A percentile compares a stretch with the other conserved stretches of the same genome.
These are phyloP conservation scores for Stephanodiscus triporus DNA, from an alignment of 108 stramenopile species.

Conservation along the genomic window DNA sequence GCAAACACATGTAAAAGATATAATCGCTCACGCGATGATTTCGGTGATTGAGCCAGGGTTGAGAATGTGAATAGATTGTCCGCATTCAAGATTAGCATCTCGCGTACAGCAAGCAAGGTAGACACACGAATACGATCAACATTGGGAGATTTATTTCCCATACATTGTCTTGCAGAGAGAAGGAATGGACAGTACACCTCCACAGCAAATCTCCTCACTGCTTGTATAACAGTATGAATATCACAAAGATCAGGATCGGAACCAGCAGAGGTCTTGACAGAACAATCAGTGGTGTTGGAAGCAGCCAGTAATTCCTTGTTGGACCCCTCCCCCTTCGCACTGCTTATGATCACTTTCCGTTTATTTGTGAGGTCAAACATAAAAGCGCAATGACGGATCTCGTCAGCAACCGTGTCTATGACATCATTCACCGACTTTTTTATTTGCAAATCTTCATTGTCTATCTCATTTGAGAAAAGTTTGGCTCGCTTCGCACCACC, in stretches of 20 bases:
- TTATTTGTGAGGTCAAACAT: conserved; percentile 3
- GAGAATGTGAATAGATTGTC: conserved; percentile 5
- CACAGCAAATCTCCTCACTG: conserved; percentile 14
- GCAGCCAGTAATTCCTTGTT: not conserved
- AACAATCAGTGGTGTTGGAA: not conserved
- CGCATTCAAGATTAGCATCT: conserved; percentile 27
- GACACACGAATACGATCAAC: conserved; percentile 13
- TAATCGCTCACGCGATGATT: conserved; percentile 3
- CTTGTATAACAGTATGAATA: not conserved
- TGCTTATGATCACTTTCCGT: not conserved
- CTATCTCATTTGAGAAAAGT: not conserved
- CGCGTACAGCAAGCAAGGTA: conserved; percentile 17
- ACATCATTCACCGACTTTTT: not conserved
- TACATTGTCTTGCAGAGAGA: conserved; percentile 6
- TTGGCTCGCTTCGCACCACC: not conserved
- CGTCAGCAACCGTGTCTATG: not conserved
- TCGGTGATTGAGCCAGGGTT: conserved; percentile 1
- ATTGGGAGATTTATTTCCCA: conserved; percentile 7
- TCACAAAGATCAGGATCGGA: not conserved
- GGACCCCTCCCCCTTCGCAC: not conserved
- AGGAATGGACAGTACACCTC: conserved; percentile 26
- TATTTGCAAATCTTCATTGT: conserved; percentile 3
- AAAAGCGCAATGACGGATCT: conserved; percentile 1
- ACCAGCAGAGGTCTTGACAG: not conserved
- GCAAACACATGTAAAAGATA: not conserved